Evolutionary conservation across 1,139 yeast species (phyloP).

Genomic region (Taiozyma sp.): DNA sequence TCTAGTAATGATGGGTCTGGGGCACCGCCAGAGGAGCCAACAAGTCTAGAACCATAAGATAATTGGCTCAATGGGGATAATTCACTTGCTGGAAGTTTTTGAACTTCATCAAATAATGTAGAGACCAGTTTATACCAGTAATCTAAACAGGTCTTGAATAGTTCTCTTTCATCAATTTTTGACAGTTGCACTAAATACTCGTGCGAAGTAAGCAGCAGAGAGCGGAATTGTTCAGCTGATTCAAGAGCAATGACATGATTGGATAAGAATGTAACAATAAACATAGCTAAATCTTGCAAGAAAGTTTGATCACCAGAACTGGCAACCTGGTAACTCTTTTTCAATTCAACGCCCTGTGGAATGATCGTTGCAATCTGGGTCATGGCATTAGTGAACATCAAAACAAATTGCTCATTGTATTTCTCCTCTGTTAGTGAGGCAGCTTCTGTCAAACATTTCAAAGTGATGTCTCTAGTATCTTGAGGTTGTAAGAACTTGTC

Average conservation of each 20-base stretch:
- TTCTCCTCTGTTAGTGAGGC: slow-evolving; percentile 57
- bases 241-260: slow-evolving; percentile 77
- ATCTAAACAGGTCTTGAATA: slow-evolving; percentile 91
- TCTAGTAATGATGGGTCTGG: slow-evolving; percentile 76
- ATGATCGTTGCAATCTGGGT: slow-evolving; percentile 65
- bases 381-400: slow-evolving; percentile 70
- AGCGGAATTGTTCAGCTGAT: slow-evolving; percentile 49
- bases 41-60: slow-evolving; percentile 47
- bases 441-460: slow-evolving; percentile 91
- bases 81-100: slow-evolving; percentile 66
- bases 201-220: slow-evolving; percentile 65
- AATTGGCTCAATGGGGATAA: slow-evolving; percentile 73
- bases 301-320: slow-evolving; percentile 86
- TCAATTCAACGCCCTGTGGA: slow-evolving; percentile 72
- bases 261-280: slow-evolving; percentile 75
- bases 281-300: slow-evolving; percentile 93
- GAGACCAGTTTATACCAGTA: slow-evolving; percentile 87
- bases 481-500: slow-evolving; percentile 72
- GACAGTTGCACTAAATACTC: slow-evolving; percentile 80
- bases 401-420: slow-evolving; percentile 63
- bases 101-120: slow-evolving; percentile 80
- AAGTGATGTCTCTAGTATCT: slow-evolving; percentile 76
- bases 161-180: slow-evolving; percentile 89
- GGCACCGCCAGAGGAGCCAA: slow-evolving; percentile 64
- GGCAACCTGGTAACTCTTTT: slow-evolving; percentile 67